Conservation (phyloP, 2,329 filamentous ascomycete species). For the Penicillium glabrum region DNA sequence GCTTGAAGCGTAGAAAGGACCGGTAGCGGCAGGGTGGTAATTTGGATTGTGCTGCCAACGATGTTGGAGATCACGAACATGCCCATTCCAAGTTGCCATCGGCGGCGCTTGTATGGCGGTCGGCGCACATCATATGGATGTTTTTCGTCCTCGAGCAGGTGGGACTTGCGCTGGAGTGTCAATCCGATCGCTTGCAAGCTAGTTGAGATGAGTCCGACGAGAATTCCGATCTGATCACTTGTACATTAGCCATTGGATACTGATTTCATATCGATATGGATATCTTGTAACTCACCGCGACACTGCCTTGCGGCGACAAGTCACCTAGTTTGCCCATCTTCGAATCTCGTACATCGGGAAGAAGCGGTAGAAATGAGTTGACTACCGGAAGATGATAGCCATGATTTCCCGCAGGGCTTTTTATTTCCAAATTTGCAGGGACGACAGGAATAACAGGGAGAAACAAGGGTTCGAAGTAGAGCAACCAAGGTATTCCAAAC, state of each 20-base stretch:
- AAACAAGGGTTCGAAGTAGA: constrained; percentile 3
- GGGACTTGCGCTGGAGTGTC: constrained; percentile 95
- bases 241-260: constrained; percentile 18
- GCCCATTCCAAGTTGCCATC: constrained; percentile 93
- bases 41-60: constrained; percentile 93
- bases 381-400: constrained; percentile 21
- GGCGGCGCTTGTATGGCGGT: constrained; percentile 82
- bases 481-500: not conserved
- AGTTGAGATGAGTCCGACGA: constrained; percentile 90
- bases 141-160: constrained; percentile 96
- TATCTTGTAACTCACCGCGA: constrained; percentile 60
- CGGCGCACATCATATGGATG: constrained; percentile 72
- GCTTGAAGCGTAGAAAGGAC: constrained; percentile 94
- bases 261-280: not conserved
- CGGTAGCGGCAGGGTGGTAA: constrained; percentile 89
- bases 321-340: constrained; percentile 71
- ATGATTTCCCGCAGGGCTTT: constrained; percentile 10
- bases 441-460: not conserved
- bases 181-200: constrained; percentile 93
- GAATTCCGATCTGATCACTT: constrained; percentile 71
- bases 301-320: constrained; percentile 74
- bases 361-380: constrained; percentile 44
- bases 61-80: constrained; percentile 97
- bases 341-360: constrained; percentile 38
- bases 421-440: not conserved